Conservation (phyloP, 257 asterid genomes). For the Capsicum baccatum region DNA sequence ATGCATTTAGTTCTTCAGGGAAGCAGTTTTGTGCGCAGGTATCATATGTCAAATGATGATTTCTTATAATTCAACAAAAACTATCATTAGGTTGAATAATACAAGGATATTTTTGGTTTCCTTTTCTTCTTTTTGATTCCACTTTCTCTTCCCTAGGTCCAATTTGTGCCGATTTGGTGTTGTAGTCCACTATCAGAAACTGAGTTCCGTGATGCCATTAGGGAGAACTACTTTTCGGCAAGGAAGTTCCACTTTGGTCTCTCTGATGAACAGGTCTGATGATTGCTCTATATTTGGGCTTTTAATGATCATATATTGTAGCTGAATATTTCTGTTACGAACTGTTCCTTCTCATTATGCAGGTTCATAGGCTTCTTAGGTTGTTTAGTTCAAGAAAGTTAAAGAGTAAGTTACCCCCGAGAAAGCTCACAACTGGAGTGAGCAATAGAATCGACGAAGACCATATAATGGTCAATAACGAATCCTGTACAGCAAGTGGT, state of each 20-base stretch:
- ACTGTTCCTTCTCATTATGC: slow-evolving; percentile 29
- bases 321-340: slow-evolving; percentile 30
- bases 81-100: slow-evolving; percentile 1
- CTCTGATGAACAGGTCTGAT: slow-evolving; percentile 69
- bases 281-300: slow-evolving; percentile 29
- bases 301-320: slow-evolving; percentile 30
- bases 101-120: slow-evolving; percentile 25
- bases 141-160: slow-evolving; percentile 55
- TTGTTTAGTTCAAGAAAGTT: slow-evolving; percentile 67
- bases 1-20: slow-evolving; percentile 61
- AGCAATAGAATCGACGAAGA: slow-evolving; percentile 41
- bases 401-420: slow-evolving; percentile 38
- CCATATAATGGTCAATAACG: slow-evolving; percentile 40
- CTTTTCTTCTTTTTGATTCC: slow-evolving; percentile 32
- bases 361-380: slow-evolving; percentile 68
- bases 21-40: slow-evolving; percentile 75
- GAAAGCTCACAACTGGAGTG: slow-evolving; percentile 32
- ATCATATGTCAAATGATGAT: slow-evolving; percentile 26
- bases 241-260: slow-evolving; percentile 75
- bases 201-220: slow-evolving; percentile 67
- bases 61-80: not conserved
- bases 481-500: slow-evolving; percentile 35
- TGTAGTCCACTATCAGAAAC: slow-evolving; percentile 76
- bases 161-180: slow-evolving; percentile 61
- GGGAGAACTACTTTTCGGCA: slow-evolving; percentile 67